Base-by-base conservation (phyloP, 163 green algal genomes). In the Scenedesmus sp. region DNA sequence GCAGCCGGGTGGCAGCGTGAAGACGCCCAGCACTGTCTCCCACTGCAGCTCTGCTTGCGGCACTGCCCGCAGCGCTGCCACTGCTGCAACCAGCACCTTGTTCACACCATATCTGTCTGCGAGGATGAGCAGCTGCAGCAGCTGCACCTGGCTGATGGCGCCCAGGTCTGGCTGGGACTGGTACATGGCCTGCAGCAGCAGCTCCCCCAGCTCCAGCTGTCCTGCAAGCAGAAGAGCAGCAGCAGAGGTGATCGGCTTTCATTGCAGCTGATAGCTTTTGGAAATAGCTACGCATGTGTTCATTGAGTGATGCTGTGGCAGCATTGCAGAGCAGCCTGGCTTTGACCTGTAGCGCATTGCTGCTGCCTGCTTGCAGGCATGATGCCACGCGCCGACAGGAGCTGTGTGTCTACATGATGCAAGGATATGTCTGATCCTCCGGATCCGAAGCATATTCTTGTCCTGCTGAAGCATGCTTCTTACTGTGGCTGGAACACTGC, bases 151-250 rank as follows among this genome's bases (percentile, higher is more conserved):
- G 23, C 23, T 79, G 70, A 46, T 23, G 70, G 23, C 4, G 10
- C 20, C 66, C 0, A 79, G 23, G 0, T 5, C 23, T 52, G 70
- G 70, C 70, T 79, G 66, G 16, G 66, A 52, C 23, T 79, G 70
- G 70, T 79, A 79, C 70, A 52, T 79, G 12, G 70, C 23, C 70
- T 79, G 70, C 70, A 79, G 70, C 70, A 79, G 70, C 70, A 52
- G 23, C 70, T 52, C 23, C 70, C 70, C 70, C 4, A 79, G 23
- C 23, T 79, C 70, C 2, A 79, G 70, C 70, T 79, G 70, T 79
- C 70, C 70, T 79, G 70, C 70, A 52, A 79, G 70, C 70, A 52
- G 70, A 79, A 6, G 23, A 52, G 70, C 23, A 79, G 70, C 70
- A 52, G 23, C 70, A 52, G 3, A 46, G 34, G 34, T 46, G 34